phyloP scores from a whole-genome alignment of 2,329 filamentous ascomycete genomes.

The Aspergillus aculeatinus region DNA sequence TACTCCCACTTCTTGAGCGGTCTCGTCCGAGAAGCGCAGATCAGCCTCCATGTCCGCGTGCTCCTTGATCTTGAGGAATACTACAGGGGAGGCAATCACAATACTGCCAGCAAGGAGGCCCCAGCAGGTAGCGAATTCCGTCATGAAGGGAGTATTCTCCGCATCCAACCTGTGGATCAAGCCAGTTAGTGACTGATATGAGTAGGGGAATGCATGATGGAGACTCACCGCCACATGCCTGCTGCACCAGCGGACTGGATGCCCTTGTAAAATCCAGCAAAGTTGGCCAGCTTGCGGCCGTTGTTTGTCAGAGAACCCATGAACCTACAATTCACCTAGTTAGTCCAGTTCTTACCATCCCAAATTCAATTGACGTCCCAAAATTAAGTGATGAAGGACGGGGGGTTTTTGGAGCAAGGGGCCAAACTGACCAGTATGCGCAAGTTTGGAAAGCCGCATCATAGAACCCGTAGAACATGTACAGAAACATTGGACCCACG shows the following conservation, averaged over 20 bases:
- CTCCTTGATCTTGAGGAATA: constrained; percentile 76
- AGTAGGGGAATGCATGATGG: not conserved
- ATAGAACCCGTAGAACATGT: constrained; percentile 86
- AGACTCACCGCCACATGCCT: constrained; percentile 47
- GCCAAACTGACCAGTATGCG: constrained; percentile 71
- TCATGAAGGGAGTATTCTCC: constrained; percentile 62
- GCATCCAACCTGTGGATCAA: constrained; percentile 59
- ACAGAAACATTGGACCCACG: constrained; percentile 79
- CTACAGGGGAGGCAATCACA: constrained; percentile 73
- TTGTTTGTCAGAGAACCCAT: constrained; percentile 95
- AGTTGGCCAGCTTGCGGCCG: constrained; percentile 85
- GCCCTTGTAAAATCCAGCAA: constrained; percentile 86
- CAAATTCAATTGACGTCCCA: not conserved
- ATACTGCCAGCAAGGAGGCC: constrained; percentile 71
- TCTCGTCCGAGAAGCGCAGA: constrained; percentile 81
- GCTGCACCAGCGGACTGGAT: constrained; percentile 86
- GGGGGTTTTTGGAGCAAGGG: not conserved
- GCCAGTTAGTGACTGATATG: not conserved
- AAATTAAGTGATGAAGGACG: not conserved
- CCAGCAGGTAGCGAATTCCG: constrained; percentile 75
- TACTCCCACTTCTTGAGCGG: constrained; percentile 63
- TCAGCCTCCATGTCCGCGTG: constrained; percentile 80
- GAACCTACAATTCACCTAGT: constrained; percentile 54
- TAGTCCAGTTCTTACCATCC: not conserved
- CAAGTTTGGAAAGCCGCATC: constrained; percentile 88